Percentiles rank a stretch among this genome's conserved stretches.
phyloP scores from a whole-genome alignment of 148 eudicot genomes.

The Oxyria digyna region DNA sequence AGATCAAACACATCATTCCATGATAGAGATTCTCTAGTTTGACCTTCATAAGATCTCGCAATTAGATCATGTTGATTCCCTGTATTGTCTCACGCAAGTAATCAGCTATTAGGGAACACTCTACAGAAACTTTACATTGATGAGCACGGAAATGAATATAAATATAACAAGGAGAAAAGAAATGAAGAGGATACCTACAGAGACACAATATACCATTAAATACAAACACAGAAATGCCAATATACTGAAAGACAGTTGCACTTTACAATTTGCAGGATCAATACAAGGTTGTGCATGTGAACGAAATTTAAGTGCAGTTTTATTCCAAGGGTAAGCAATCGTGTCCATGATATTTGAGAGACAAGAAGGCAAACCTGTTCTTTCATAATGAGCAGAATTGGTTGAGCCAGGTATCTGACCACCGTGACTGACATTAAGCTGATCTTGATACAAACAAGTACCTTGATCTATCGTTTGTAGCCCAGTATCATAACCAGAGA shows the following conservation, averaged over 20 bases:
- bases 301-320: not conserved
- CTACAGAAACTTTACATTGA: not conserved
- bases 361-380: constrained; percentile 5
- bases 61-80: constrained; percentile 4
- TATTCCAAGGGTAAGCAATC: not conserved
- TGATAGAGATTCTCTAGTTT: constrained; percentile 1
- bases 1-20: constrained; percentile 1
- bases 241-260: not conserved
- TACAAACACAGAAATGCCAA: not conserved
- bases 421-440: constrained; percentile 15
- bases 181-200: not conserved
- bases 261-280: not conserved
- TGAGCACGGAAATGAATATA: not conserved
- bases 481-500: constrained; percentile 3
- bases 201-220: not conserved
- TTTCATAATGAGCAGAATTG: constrained; percentile 13
- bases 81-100: not conserved
- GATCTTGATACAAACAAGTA: constrained; percentile 2
- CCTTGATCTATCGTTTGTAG: not conserved
- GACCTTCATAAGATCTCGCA: not conserved
- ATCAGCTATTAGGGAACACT: not conserved
- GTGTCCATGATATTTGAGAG: not conserved
- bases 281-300: not conserved
- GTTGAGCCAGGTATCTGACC: constrained; percentile 22
- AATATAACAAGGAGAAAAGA: not conserved